Evolutionary conservation across 495 filamentous ascomycete species (phyloP).

Genomic region (Astrothelium macrocarpum): DNA sequence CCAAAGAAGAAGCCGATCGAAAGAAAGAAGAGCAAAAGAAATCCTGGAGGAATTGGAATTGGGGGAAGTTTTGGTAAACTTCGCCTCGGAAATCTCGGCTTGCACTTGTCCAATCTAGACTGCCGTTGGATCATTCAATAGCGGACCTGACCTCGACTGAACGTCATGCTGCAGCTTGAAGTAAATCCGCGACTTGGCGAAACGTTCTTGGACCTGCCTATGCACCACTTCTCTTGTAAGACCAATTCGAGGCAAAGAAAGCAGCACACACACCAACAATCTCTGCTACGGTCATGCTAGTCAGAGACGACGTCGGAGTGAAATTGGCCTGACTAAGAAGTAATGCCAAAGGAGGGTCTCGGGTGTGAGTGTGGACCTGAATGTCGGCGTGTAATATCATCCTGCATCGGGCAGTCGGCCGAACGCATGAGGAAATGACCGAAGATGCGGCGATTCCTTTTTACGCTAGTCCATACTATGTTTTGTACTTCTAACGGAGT

Average conservation of each 20-base stretch:
- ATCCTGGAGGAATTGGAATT: not conserved
- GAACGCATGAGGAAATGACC: not conserved
- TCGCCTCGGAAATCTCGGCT: not conserved
- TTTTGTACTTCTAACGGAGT: not conserved
- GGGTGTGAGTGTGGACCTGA: not conserved
- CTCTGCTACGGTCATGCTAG: not conserved
- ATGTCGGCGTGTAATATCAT: not conserved
- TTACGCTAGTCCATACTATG: not conserved
- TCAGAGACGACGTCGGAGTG: not conserved
- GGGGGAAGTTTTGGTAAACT: not conserved
- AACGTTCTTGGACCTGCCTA: not conserved
- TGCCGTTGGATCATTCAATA: no score
- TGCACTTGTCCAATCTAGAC: not conserved
- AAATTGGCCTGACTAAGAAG: not conserved
- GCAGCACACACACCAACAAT: not conserved
- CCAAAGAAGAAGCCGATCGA: conserved; percentile 33
- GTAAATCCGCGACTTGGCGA: not conserved
- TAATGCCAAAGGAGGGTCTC: not conserved
- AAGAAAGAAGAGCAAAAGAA: conserved; percentile 25
- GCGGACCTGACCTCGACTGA: no score
- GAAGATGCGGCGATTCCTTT: not conserved
- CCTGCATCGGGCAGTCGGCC: not conserved
- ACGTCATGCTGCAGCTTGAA: no score
- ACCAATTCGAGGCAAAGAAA: not conserved
- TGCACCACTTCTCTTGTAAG: not conserved